phyloP scores from a whole-genome alignment of 192 early-diverging fungal species.

The Mortierella alpina region DNA sequence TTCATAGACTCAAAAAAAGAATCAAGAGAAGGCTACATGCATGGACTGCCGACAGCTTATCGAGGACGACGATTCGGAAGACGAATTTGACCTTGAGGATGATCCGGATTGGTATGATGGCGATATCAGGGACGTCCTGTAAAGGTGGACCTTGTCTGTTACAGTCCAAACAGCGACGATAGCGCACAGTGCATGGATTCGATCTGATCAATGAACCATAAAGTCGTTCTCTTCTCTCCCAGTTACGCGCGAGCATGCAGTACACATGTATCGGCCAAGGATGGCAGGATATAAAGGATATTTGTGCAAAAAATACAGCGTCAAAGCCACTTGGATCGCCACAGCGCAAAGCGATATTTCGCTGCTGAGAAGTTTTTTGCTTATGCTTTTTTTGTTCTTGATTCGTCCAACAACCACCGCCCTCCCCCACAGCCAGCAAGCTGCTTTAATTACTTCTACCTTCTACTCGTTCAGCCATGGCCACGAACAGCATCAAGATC shows the following conservation, averaged over 20 bases:
- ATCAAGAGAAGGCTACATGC: conserved; percentile 34
- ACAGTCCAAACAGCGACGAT: background rate
- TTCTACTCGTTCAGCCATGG: conserved; percentile 58
- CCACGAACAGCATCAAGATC: conserved; percentile 95
- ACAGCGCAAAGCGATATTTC: too few species aligned
- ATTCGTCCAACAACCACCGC: conserved; percentile 21
- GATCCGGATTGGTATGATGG: conserved; percentile 32
- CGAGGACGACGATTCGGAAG: conserved; percentile 40
- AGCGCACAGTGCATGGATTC: background rate
- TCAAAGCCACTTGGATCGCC: conserved; percentile 21
- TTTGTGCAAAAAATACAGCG: too few species aligned
- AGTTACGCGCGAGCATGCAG: too few species aligned
- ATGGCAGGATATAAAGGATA: too few species aligned
- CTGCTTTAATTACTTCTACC: conserved; percentile 24
- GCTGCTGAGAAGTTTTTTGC: conserved; percentile 3
- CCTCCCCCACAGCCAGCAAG: conserved; percentile 21
- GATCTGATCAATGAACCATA: too few species aligned
- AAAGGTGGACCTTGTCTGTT: background rate
- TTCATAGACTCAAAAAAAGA: conserved; percentile 30
- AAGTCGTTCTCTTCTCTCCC: too few species aligned
- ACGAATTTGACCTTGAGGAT: conserved; percentile 28
- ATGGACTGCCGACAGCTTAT: conserved; percentile 35
- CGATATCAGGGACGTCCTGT: conserved; percentile 41
- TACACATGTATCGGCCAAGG: too few species aligned
- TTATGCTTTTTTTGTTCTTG: conserved; percentile 18